phyloP scores from a whole-genome alignment of 2,329 filamentous ascomycete species.

The Colletotrichum cordylinicola region DNA sequence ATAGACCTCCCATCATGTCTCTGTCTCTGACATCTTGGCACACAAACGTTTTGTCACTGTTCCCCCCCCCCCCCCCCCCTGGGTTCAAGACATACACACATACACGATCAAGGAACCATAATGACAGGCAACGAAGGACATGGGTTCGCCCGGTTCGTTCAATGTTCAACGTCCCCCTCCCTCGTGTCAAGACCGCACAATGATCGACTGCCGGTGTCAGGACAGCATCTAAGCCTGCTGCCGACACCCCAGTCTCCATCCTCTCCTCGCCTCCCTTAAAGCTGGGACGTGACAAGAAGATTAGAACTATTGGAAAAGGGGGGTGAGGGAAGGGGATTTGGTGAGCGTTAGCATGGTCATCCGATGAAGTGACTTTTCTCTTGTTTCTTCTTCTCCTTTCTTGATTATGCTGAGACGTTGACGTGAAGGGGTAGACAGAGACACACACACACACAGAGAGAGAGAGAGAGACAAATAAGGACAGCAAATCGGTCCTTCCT shows the following conservation, averaged over 20 bases:
- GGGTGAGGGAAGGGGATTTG: background rate
- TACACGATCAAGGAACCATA: background rate
- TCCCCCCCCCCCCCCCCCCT: too few species aligned
- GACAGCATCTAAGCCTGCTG: background rate
- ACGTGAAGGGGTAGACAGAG: slow-evolving; percentile 3
- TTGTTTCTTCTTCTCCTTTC: background rate
- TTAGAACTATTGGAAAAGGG: background rate
- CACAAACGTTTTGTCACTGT: background rate
- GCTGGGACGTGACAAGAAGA: background rate
- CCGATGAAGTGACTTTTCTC: slow-evolving; percentile 7
- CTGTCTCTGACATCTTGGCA: background rate
- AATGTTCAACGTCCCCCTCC: background rate
- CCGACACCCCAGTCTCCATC: background rate
- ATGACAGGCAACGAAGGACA: slow-evolving; percentile 5
- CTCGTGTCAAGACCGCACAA: slow-evolving; percentile 6
- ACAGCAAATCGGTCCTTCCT: background rate
- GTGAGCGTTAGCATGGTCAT: background rate
- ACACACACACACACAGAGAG: too few species aligned
- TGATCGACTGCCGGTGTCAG: slow-evolving; percentile 18
- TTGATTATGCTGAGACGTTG: slow-evolving; percentile 15
- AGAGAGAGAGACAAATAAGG: background rate
- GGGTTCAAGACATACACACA: background rate
- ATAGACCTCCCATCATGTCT: slow-evolving; percentile 1
- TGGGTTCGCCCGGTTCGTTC: background rate
- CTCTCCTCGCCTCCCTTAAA: background rate